Conservation (phyloP, 2,329 filamentous ascomycete genomes). For the Colletotrichum simmondsii region DNA sequence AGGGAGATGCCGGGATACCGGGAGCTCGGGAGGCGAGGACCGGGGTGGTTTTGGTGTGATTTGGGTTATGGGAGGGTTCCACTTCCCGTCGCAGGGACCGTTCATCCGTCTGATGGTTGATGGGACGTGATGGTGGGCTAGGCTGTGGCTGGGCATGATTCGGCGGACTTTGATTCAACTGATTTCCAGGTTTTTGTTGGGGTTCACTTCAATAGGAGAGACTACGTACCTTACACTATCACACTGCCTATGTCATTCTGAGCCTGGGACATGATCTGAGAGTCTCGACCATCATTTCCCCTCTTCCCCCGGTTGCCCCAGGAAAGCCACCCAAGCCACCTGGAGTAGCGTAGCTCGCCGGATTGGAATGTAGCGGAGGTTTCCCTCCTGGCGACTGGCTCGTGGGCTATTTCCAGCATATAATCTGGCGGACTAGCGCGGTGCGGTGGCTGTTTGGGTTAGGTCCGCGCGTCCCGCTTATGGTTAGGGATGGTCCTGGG, state of each 20-base stretch:
- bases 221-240: no score
- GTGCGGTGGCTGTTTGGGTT: background rate
- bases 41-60: background rate
- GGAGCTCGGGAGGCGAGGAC: background rate
- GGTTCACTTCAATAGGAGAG: background rate
- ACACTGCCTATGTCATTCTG: background rate
- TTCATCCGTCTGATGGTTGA: background rate
- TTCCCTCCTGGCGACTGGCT: constrained; percentile 10
- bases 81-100: background rate
- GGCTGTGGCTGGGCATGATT: no score
- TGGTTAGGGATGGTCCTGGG: background rate
- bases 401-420: background rate
- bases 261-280: background rate
- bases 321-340: background rate
- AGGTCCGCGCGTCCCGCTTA: constrained; percentile 27
- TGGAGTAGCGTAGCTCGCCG: background rate
- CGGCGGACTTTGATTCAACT: background rate
- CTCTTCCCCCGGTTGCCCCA: background rate
- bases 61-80: background rate
- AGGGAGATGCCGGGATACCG: background rate
- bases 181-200: background rate
- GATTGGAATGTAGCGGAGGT: constrained; percentile 10
- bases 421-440: background rate
- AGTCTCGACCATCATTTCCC: background rate
- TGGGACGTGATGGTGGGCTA: background rate